Evolutionary conservation across 2,329 filamentous ascomycete genomes (phyloP).

Genomic region (Xylariaceae sp.): DNA sequence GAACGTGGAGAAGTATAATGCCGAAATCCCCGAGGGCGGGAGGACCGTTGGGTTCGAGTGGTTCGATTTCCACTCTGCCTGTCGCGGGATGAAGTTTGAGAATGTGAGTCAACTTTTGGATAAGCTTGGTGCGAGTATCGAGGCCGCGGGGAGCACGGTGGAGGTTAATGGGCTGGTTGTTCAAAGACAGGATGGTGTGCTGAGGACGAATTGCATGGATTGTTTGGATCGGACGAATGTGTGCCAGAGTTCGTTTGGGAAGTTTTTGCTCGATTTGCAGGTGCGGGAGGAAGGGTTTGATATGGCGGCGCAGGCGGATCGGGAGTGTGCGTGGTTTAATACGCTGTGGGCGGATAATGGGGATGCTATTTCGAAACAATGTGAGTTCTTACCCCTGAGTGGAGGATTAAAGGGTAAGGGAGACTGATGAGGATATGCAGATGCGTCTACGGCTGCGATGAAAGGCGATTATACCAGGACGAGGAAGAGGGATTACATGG

Average conservation of each 20-base stretch:
- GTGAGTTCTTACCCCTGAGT: constrained; percentile 17
- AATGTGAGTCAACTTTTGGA: constrained; percentile 80
- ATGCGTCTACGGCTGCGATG: constrained; percentile 89
- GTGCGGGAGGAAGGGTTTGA: constrained; percentile 70
- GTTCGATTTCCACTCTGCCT: constrained; percentile 95
- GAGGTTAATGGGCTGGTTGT: constrained; percentile 41
- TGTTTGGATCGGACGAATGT: constrained; percentile 95
- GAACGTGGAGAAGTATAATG: constrained; percentile 61
- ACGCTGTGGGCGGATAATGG: constrained; percentile 96
- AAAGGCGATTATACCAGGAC: constrained; percentile 97
- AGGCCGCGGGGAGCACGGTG: constrained; percentile 66
- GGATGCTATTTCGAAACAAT: constrained; percentile 91
- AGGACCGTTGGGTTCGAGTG: constrained; percentile 69
- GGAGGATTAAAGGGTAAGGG: too few species aligned
- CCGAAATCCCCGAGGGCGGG: constrained; percentile 44
- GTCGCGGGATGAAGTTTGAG: constrained; percentile 95
- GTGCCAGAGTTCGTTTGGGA: constrained; percentile 84
- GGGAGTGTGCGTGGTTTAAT: constrained; percentile 89
- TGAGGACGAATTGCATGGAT: constrained; percentile 99
- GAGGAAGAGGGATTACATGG: constrained; percentile 81
- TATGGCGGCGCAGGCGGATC: constrained; percentile 69
- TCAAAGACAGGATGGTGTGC: constrained; percentile 61
- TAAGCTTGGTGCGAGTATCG: constrained; percentile 61
- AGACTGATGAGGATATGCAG: constrained; percentile 10
- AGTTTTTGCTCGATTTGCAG: constrained; percentile 74